Percentiles rank a stretch among this genome's conserved stretches.
Evolutionary conservation across 2,329 filamentous ascomycete genomes (phyloP).

Genomic region (Verticillium isaacii): DNA sequence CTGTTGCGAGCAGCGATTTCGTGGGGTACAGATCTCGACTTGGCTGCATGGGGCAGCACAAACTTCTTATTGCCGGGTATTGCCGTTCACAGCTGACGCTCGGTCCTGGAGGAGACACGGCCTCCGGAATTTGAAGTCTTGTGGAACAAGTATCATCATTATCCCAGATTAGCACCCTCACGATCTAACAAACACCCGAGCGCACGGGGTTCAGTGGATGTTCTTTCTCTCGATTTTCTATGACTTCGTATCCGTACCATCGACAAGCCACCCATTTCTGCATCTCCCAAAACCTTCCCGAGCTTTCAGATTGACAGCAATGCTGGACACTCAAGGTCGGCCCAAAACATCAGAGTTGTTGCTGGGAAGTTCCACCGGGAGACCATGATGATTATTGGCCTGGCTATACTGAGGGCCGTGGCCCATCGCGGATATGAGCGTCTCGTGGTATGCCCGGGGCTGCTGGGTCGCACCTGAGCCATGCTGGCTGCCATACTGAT

Average conservation of each 20-base stretch:
- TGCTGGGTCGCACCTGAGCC: not conserved
- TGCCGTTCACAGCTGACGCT: not conserved
- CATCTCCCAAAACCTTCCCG: not conserved
- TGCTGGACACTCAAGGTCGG: not conserved
- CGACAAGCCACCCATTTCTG: not conserved
- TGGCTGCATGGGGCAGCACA: not conserved
- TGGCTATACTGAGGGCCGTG: not conserved
- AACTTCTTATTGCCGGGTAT: not conserved
- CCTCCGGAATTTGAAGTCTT: not conserved
- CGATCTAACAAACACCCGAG: not conserved
- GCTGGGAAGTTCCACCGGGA: not conserved
- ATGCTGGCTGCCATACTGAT: not conserved
- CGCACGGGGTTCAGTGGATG: no score
- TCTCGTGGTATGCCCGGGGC: not conserved
- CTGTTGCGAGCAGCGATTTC: not conserved
- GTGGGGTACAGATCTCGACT: not conserved
- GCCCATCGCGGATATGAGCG: not conserved
- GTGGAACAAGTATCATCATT: not conserved
- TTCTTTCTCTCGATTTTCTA: not conserved
- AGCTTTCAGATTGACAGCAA: not conserved
- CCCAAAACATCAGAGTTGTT: not conserved
- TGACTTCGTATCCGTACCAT: not conserved
- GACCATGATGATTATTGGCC: not conserved
- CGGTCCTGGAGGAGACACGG: not conserved
- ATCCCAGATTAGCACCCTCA: not conserved